Conservation (phyloP, 1,139 yeast species). For the Pichia sp. region DNA sequence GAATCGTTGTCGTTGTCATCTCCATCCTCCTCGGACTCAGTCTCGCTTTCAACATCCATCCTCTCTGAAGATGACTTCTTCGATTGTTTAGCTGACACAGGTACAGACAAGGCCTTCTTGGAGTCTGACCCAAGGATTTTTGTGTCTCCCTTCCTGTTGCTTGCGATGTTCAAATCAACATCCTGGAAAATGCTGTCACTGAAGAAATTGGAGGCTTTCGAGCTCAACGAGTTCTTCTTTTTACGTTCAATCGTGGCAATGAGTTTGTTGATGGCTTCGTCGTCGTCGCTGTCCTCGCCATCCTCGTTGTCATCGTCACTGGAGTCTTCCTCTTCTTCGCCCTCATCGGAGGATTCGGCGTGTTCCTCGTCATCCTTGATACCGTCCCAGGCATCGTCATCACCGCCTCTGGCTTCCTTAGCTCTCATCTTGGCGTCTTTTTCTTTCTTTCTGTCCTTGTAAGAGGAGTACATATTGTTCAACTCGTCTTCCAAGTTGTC, state of each 20-base stretch:
- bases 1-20: constrained; percentile 26
- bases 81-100: constrained; percentile 19
- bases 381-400: constrained; percentile 79
- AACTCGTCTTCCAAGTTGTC: constrained; percentile 79
- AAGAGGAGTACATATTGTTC: constrained; percentile 74
- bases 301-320: constrained; percentile 33
- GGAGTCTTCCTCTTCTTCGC: constrained; percentile 40
- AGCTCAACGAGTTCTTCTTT: constrained; percentile 54
- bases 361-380: constrained; percentile 47
- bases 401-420: constrained; percentile 75
- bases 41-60: constrained; percentile 19
- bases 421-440: constrained; percentile 78
- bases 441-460: constrained; percentile 71
- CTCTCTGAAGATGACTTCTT: constrained; percentile 22
- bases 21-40: constrained; percentile 19
- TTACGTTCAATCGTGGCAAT: constrained; percentile 53
- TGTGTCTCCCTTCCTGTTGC: constrained; percentile 20
- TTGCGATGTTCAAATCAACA: constrained; percentile 35
- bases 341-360: constrained; percentile 42
- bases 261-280: constrained; percentile 62
- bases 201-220: constrained; percentile 72
- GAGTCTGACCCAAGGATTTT: constrained; percentile 22
- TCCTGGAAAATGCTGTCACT: constrained; percentile 74
- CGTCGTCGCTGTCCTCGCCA: constrained; percentile 57
- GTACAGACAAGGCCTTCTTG: not conserved